Evolutionary conservation across 345 rosid species (phyloP), one percentile per base, ranked within the genome.

Genomic region (Garcia nutans): DNA sequence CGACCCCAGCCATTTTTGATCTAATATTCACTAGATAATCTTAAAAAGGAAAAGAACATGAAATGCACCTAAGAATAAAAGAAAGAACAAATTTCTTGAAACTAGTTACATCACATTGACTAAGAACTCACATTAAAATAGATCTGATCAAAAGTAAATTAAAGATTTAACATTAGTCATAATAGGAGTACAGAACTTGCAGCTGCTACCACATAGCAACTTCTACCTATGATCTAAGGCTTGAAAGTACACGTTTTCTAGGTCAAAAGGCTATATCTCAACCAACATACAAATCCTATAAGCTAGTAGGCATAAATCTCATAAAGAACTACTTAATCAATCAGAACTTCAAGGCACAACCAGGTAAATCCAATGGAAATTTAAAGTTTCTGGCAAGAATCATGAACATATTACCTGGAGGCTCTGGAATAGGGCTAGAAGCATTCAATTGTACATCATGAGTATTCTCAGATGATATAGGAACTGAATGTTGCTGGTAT

Each of bases 361-460:
- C 37, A 55, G 12, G 16, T 16, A 15, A 41, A 24, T 23, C 65
- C 13, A 15, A 28, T 24, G 7, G 24, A 28, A 44, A 67, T 56
- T 49, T 24, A 58, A 17, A 52, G 41, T 59, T 59, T 62, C 44
- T 28, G 9, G 23, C 15, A 28, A 12, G 22, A 28, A 60, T 37
- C 54, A 44, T 37, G 47, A 55, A 10, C 47, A 16, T 17, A 54
- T 58, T 82, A 95, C 97, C 97, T 87, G 86, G 94, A 28, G 87
- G 89, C 79, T 93, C 96, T 2, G 80, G 82, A 52, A 82, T 75
- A 81, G 89, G 79, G 69, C 60, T 84, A 28, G 94, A 83, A 70
- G 87, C 87, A 83, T 81, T 76, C 28, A 83, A 63, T 77, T 83
- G 90, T 71, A 80, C 33, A 16, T 90, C 93, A 71, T 79, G 72